Evolutionary conservation across 2,329 filamentous ascomycete species (phyloP).

Genomic region (Microcera coccophila): DNA sequence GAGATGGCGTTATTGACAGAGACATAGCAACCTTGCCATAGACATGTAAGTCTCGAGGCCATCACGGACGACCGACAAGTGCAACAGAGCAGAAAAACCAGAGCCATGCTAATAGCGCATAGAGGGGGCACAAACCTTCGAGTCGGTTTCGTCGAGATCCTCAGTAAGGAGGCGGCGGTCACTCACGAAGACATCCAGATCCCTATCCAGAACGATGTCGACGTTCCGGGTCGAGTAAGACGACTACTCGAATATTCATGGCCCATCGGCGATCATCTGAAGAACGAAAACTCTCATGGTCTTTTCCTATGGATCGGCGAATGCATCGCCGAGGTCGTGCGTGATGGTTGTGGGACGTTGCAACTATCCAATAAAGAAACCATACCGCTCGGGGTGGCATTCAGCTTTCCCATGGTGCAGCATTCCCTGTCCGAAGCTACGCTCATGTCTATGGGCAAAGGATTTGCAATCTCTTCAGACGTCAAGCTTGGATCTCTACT

Average conservation of each 20-base stretch:
- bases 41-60: conserved; percentile 53
- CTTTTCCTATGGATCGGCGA: conserved; percentile 79
- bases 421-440: conserved; percentile 58
- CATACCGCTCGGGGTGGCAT: conserved; percentile 64
- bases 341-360: conserved; percentile 48
- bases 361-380: conserved; percentile 41
- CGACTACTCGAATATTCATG: conserved; percentile 66
- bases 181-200: conserved; percentile 8
- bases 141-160: conserved; percentile 63
- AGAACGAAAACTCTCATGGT: conserved; percentile 68
- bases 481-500: conserved; percentile 59
- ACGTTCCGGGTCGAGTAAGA: conserved; percentile 40
- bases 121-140: conserved; percentile 67
- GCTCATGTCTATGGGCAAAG: conserved; percentile 67
- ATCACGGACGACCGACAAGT: no score
- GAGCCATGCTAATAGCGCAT: conserved; percentile 16
- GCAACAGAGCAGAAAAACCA: no score
- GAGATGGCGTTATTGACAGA: neutral
- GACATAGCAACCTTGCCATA: conserved; percentile 54
- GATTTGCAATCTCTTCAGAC: conserved; percentile 59
- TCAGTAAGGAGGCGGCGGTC: conserved; percentile 33
- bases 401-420: conserved; percentile 68
- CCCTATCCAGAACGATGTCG: conserved; percentile 5
- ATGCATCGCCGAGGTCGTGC: conserved; percentile 70
- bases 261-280: conserved; percentile 70